A percentile compares a stretch with the other conserved stretches of the same genome.
Evolutionary conservation across 2,329 filamentous ascomycete species (phyloP).

Genomic region (Scedosporium boydii): DNA sequence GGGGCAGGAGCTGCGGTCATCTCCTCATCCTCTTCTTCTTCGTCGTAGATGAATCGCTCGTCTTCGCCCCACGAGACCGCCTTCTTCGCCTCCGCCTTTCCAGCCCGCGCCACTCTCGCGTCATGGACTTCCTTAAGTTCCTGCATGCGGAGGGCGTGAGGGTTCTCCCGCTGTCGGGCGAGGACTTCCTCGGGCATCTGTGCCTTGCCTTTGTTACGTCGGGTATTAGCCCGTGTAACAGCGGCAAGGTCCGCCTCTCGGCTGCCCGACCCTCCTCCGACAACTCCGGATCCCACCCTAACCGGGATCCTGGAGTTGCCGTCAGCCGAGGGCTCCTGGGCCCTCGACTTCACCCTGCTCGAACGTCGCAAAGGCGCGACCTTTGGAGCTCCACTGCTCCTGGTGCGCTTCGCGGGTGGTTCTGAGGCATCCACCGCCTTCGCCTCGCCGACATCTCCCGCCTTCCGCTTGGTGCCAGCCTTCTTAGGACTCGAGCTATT

Average conservation of each 20-base stretch:
- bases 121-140: slow-evolving; percentile 6
- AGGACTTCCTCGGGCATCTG: neutral
- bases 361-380: neutral
- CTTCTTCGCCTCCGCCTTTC: neutral
- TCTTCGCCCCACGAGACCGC: slow-evolving; percentile 5
- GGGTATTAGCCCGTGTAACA: slow-evolving; percentile 5
- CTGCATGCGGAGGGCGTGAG: neutral
- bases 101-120: neutral
- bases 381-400: neutral
- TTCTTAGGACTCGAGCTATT: slow-evolving; percentile 6
- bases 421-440: neutral
- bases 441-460: neutral
- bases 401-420: neutral
- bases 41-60: neutral
- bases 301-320: slow-evolving; percentile 3
- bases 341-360: neutral
- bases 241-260: slow-evolving; percentile 1
- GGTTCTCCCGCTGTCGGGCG: neutral
- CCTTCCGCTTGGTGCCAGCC: neutral
- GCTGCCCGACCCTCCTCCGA: neutral
- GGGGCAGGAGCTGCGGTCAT: neutral
- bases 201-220: slow-evolving; percentile 4
- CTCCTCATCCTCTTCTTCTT: neutral
- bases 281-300: neutral
- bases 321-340: neutral